Percentiles rank a stretch among this genome's conserved stretches.
Evolutionary conservation across 441 rosid species (phyloP).

Genomic region (Jatropha multifida): DNA sequence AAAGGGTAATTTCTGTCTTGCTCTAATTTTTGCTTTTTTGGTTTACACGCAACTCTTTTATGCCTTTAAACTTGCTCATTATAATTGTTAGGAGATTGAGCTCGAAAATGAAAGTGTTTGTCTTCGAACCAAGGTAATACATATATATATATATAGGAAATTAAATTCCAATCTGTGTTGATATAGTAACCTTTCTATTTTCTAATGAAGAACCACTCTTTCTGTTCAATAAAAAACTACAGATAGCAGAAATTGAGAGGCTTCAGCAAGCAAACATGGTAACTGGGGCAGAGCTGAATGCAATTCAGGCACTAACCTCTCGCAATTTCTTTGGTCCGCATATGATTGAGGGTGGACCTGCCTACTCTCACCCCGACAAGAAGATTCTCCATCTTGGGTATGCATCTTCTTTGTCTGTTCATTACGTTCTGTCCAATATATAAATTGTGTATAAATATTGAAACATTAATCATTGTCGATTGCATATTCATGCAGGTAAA

Average conservation of each 20-base stretch:
- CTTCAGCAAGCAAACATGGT: conserved; percentile 77
- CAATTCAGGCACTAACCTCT: conserved; percentile 80
- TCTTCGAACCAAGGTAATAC: conserved; percentile 71
- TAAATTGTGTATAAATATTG: background rate
- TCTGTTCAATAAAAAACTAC: background rate
- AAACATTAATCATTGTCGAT: background rate
- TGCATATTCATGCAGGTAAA: conserved; percentile 20
- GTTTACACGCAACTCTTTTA: background rate
- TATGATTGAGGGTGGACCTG: conserved; percentile 42
- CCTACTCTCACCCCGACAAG: conserved; percentile 65
- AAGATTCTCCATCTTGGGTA: conserved; percentile 77
- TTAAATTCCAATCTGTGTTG: too few relatives aligned
- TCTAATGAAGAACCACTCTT: background rate
- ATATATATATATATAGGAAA: background rate
- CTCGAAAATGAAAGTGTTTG: conserved; percentile 81
- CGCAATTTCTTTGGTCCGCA: conserved; percentile 78
- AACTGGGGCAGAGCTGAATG: conserved; percentile 62
- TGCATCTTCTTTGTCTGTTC: too few relatives aligned
- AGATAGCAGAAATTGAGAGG: conserved; percentile 91
- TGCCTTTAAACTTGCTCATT: background rate
- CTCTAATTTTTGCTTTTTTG: background rate
- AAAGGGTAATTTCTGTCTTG: conserved; percentile 52
- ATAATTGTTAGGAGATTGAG: conserved; percentile 66
- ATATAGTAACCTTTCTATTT: background rate
- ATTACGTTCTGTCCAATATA: too few relatives aligned